A percentile compares a stretch with the other conserved stretches of the same genome.
Conservation (phyloP, 257 asterid genomes). For the Gardenia jasminoides region DNA sequence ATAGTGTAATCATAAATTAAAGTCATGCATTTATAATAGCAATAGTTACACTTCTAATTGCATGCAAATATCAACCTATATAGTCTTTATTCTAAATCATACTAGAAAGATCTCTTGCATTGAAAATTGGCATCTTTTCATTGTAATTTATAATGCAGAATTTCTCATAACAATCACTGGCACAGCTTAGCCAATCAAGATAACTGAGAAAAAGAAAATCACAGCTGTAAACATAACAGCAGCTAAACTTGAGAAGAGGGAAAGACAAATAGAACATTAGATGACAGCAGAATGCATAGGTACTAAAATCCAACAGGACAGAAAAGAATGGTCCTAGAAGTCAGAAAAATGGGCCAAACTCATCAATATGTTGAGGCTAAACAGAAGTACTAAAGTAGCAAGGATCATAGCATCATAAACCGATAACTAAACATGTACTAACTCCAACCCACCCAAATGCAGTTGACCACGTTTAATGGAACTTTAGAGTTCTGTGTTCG, state of each 20-base stretch:
- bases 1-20: neutral
- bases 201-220: too few relatives aligned
- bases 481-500: neutral
- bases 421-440: neutral
- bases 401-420: neutral
- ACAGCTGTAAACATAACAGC: neutral
- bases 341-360: neutral
- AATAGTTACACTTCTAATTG: neutral
- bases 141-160: too few relatives aligned
- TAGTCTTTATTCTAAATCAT: too few relatives aligned
- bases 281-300: neutral
- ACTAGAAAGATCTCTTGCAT: too few relatives aligned
- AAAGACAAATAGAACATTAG: neutral
- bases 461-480: neutral
- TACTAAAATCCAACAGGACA: neutral
- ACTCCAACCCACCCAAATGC: neutral
- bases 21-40: neutral
- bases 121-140: too few relatives aligned
- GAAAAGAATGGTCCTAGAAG: neutral
- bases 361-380: neutral
- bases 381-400: neutral
- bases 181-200: neutral
- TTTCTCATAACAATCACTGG: neutral
- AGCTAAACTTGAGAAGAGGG: neutral
- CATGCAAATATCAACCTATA: neutral